phyloP scores from a whole-genome alignment of 352 stramenopile species.

The Phytophthora tentaculata region DNA sequence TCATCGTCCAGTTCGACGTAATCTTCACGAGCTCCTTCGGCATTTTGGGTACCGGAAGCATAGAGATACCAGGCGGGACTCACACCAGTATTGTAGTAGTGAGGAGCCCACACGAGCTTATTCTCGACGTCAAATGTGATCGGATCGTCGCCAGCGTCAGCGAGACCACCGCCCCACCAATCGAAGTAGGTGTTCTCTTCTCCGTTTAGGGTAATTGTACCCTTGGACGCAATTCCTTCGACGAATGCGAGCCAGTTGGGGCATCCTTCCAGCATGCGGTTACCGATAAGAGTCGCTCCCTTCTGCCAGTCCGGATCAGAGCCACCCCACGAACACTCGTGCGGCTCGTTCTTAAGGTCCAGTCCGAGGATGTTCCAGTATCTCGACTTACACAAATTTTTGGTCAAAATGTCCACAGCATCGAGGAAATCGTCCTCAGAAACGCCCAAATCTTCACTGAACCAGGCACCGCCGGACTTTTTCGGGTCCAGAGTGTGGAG shows the following conservation, averaged over 20 bases:
- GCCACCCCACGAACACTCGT: conserved; percentile 61
- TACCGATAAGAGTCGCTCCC: conserved; percentile 63
- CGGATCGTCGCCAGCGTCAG: conserved; percentile 46
- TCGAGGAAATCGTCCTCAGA: conserved; percentile 62
- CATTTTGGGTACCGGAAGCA: conserved; percentile 42
- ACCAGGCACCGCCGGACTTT: conserved; percentile 62
- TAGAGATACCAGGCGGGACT: conserved; percentile 74
- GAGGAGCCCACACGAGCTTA: conserved; percentile 76
- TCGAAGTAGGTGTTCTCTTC: conserved; percentile 58
- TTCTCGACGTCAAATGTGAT: conserved; percentile 50
- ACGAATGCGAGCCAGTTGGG: conserved; percentile 74
- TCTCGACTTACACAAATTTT: conserved; percentile 53
- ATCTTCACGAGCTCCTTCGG: conserved; percentile 29
- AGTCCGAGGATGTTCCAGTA: conserved; percentile 80
- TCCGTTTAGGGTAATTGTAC: conserved; percentile 51
- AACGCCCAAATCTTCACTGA: conserved; percentile 51
- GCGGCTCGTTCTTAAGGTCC: conserved; percentile 79
- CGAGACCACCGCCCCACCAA: conserved; percentile 72
- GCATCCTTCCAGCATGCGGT: conserved; percentile 68
- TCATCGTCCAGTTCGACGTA: conserved; percentile 66
- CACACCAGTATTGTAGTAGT: conserved; percentile 82
- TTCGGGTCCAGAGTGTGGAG: conserved; percentile 63
- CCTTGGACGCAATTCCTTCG: conserved; percentile 60
- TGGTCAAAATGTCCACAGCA: conserved; percentile 62
- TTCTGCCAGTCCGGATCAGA: conserved; percentile 55